phyloP scores from a whole-genome alignment of 495 filamentous ascomycete genomes.

The Penicilliopsis zonata region DNA sequence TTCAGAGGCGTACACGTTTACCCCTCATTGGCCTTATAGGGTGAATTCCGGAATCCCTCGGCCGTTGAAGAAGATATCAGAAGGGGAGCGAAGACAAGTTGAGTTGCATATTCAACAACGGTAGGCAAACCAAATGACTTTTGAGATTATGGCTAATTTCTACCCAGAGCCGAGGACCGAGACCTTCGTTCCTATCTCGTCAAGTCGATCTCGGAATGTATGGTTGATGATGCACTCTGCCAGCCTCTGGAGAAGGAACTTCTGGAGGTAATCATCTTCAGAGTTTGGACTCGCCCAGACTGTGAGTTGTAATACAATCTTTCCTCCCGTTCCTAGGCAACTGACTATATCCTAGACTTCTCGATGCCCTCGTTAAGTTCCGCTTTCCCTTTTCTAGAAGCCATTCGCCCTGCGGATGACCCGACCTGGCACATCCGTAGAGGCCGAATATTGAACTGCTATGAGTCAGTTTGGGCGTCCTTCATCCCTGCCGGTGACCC shows the following conservation, averaged over 20 bases:
- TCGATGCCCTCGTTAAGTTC: neutral
- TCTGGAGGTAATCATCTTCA: neutral
- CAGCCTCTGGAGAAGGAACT: neutral
- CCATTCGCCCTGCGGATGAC: neutral
- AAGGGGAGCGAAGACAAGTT: neutral
- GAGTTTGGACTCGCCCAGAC: neutral
- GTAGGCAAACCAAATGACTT: neutral
- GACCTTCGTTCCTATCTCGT: conserved; percentile 1
- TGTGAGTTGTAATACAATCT: neutral
- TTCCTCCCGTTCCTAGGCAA: neutral
- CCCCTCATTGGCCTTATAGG: conserved; percentile 1
- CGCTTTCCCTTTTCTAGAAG: conserved; percentile 1
- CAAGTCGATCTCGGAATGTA: neutral
- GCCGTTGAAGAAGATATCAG: neutral
- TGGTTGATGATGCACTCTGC: neutral
- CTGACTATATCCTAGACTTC: conserved; percentile 1
- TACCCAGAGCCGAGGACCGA: neutral
- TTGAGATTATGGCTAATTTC: neutral
- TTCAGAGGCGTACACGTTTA: conserved; percentile 7
- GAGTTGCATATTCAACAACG: neutral
- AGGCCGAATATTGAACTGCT: neutral
- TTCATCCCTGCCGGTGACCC: neutral
- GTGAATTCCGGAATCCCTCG: neutral
- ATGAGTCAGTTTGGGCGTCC: neutral
- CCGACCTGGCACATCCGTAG: neutral